Base-by-base conservation (phyloP, 2,329 filamentous ascomycete genomes). In the Beauveria bassiana region DNA sequence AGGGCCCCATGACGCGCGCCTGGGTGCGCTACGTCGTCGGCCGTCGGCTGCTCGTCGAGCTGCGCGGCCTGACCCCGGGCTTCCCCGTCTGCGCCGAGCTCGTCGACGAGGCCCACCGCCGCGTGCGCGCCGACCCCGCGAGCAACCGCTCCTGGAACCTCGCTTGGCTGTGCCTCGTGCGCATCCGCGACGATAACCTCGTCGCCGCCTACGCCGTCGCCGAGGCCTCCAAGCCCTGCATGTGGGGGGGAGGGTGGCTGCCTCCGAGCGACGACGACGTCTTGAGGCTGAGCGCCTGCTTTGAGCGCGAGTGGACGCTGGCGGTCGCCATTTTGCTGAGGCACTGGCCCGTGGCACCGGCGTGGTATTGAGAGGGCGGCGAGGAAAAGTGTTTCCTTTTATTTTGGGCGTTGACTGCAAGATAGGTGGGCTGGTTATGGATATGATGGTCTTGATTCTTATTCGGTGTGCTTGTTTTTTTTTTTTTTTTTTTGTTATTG, bases 71-170 rank as follows among this genome's bases (percentile, higher is more conserved):
- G 26, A 90, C 87, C 1, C 79, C 78, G 18, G 83, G 82, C 66
- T 91, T 88, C 67, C 86, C 88, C 0, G 86, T 91, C 70, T 84
- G 83, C 65, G 83, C 81, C 14, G 84, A 86, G 54, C 79, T 87
- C 40, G 70, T 91, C 1, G 79, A 83, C 55, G 86, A 89, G 68
- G 88, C 88, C 0, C 86, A 87, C 67, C 73, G 76, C 61, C 77
- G 86, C 24, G 88, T 91, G 3, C 78, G 81, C 60, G 77, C 75
- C 31, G 88, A 91, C 64, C 86, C 86, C 0, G 75, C 80, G 20
- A 88, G 85, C 65, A 86, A 85, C 66, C 80, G 85, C 26, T 90
- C 87, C 70, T 91, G 89, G 88, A 92, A 91, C 69, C 78, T 88
- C 66, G 88, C 86, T 47, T 91, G 88, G 88, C 75, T 91, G 51